Evolutionary conservation across 441 rosid genomes (phyloP).

Genomic region (Geranium incanum): DNA sequence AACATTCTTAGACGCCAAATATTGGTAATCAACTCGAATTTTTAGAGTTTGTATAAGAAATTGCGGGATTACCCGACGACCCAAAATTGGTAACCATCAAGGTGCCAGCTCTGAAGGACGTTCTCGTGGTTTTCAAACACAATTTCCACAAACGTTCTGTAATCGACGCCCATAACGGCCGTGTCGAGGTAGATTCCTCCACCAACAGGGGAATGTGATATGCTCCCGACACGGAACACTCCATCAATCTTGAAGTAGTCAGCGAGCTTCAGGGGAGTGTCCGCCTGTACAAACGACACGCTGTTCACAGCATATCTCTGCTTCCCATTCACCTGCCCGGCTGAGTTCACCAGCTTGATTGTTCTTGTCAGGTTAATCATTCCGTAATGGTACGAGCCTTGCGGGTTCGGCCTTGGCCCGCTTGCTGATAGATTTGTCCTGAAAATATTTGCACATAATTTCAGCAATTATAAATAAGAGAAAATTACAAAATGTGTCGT

Average conservation of each 20-base stretch:
- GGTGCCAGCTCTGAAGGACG: constrained; percentile 57
- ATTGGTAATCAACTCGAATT: not conserved
- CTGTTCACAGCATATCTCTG: constrained; percentile 59
- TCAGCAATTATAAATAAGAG: not conserved
- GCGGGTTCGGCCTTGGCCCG: constrained; percentile 74
- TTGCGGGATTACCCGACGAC: constrained; percentile 52
- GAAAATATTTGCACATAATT: not conserved
- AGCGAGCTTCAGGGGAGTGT: constrained; percentile 60
- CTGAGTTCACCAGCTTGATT: constrained; percentile 44
- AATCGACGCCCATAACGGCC: constrained; percentile 53
- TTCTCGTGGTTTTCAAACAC: constrained; percentile 53
- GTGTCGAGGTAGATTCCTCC: constrained; percentile 38
- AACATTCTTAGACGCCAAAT: not conserved
- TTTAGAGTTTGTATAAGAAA: not conserved
- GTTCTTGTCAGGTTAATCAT: constrained; percentile 42
- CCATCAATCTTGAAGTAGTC: constrained; percentile 53
- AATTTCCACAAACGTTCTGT: constrained; percentile 44
- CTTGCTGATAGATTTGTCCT: constrained; percentile 66
- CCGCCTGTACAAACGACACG: constrained; percentile 45
- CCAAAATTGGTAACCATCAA: constrained; percentile 59
- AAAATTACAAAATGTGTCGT: not conserved
- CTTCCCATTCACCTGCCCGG: constrained; percentile 36
- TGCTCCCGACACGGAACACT: constrained; percentile 49
- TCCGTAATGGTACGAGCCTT: constrained; percentile 71
- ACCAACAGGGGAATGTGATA: constrained; percentile 35